These are phyloP conservation scores for Cutaneotrichosporon daszewskae DNA, from an alignment of 1,284 basidiomycete genomes.

Conservation along the genomic window DNA sequence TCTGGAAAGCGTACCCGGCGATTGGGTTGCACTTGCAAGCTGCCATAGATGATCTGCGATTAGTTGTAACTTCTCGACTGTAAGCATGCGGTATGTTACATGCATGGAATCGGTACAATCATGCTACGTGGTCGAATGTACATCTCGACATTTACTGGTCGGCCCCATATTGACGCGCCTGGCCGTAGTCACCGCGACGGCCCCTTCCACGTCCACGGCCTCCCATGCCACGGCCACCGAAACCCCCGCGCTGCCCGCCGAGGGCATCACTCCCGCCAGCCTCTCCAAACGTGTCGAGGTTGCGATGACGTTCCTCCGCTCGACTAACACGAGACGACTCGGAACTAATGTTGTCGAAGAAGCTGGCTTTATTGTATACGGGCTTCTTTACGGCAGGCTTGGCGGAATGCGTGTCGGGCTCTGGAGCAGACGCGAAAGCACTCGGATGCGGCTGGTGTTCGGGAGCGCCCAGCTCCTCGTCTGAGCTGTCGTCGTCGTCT, in stretches of 20 bases:
- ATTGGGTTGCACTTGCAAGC: background rate
- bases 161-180: too few relatives aligned
- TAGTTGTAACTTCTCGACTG: too few relatives aligned
- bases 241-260: conserved; percentile 10
- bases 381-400: conserved; percentile 6
- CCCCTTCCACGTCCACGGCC: conserved; percentile 16
- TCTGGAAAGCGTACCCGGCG: conserved; percentile 26
- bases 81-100: conserved; percentile 12
- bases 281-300: conserved; percentile 44
- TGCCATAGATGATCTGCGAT: conserved; percentile 3
- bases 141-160: too few relatives aligned
- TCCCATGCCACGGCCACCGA: conserved; percentile 14
- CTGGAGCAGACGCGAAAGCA: conserved; percentile 13
- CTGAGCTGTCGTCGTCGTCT: conserved; percentile 5
- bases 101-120: conserved; percentile 13
- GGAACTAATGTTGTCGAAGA: conserved; percentile 38
- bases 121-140: too few relatives aligned
- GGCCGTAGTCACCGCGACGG: conserved; percentile 11
- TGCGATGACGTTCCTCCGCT: conserved; percentile 40
- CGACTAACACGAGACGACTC: conserved; percentile 31
- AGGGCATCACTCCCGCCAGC: conserved; percentile 25
- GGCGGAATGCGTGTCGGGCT: conserved; percentile 1
- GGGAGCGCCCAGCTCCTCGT: conserved; percentile 19
- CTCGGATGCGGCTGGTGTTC: conserved; percentile 31
- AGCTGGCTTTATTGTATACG: conserved; percentile 37